phyloP scores from a whole-genome alignment of 495 filamentous ascomycete genomes.

The Aspergillus homomorphus region DNA sequence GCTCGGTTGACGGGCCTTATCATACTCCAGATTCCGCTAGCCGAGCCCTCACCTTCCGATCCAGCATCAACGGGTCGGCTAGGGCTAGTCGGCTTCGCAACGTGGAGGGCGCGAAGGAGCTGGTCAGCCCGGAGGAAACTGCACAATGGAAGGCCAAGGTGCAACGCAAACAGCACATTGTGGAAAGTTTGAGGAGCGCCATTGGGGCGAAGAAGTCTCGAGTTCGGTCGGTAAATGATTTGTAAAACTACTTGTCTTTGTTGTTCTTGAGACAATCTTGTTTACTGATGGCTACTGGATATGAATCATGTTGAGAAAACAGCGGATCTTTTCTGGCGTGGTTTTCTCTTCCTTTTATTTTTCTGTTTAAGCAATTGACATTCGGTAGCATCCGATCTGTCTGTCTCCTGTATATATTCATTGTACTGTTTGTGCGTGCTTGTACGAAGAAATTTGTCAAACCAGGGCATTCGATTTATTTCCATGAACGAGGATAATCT shows the following conservation, averaged over 20 bases:
- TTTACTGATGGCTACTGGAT: constrained; percentile 4
- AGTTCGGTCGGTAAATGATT: constrained; percentile 37
- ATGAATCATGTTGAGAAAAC: constrained; percentile 13
- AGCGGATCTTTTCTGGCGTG: constrained; percentile 17
- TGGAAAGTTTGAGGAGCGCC: constrained; percentile 41
- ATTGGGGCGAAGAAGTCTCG: constrained; percentile 38
- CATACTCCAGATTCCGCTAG: constrained; percentile 55
- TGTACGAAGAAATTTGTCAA: too few relatives aligned
- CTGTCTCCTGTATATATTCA: too few relatives aligned
- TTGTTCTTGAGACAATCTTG: constrained; percentile 7
- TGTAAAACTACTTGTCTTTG: constrained; percentile 20
- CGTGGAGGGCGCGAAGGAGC: constrained; percentile 31
- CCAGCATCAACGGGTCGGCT: constrained; percentile 46
- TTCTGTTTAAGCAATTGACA: constrained; percentile 1
- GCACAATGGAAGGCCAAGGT: constrained; percentile 56
- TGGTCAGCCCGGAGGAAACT: constrained; percentile 53
- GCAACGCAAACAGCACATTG: constrained; percentile 52
- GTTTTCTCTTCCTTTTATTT: constrained; percentile 1
- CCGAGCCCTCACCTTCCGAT: constrained; percentile 37
- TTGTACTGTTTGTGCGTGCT: neutral
- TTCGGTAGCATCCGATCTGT: neutral
- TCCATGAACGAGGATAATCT: too few relatives aligned
- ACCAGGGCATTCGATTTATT: too few relatives aligned
- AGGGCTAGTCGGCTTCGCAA: constrained; percentile 44
- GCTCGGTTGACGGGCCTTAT: constrained; percentile 39